phyloP scores from a whole-genome alignment of 1,139 yeast genomes.

The Eremothecium sinecaudum region DNA sequence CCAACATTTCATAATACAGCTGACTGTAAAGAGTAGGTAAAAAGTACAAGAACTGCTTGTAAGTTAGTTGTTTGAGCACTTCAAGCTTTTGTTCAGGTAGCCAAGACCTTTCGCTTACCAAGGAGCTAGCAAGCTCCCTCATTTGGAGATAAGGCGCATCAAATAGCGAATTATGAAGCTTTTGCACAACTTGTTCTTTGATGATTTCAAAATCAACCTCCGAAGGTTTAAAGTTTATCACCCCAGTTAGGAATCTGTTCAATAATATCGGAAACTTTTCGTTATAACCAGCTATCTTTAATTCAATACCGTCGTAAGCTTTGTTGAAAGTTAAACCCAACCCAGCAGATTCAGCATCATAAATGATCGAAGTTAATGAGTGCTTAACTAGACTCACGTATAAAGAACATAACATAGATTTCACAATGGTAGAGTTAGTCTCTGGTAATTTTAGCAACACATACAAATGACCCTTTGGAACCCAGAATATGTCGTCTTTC shows the following conservation, averaged over 20 bases:
- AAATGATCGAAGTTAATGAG: conserved; percentile 59
- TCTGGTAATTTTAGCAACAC: conserved; percentile 59
- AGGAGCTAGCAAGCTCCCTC: conserved; percentile 48
- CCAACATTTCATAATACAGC: conserved; percentile 53
- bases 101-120: conserved; percentile 67
- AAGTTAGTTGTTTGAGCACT: conserved; percentile 41
- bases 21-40: conserved; percentile 39
- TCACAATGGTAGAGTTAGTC: conserved; percentile 46
- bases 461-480: conserved; percentile 73
- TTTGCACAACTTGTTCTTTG: conserved; percentile 55
- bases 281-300: conserved; percentile 70
- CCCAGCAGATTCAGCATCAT: conserved; percentile 80
- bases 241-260: conserved; percentile 46
- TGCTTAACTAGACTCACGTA: conserved; percentile 67
- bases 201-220: conserved; percentile 54
- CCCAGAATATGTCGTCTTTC: conserved; percentile 80
- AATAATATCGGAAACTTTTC: conserved; percentile 64
- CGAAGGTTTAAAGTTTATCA: conserved; percentile 45
- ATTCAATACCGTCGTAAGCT: conserved; percentile 60
- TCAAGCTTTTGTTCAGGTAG: conserved; percentile 50
- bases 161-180: conserved; percentile 60
- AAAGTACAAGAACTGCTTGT: conserved; percentile 43
- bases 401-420: conserved; percentile 50
- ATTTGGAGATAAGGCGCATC: conserved; percentile 70
- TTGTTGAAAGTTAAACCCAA: conserved; percentile 48